These are phyloP conservation scores for Acrocalymma vagum DNA, from an alignment of 2,329 filamentous ascomycete species.

Conservation along the genomic window DNA sequence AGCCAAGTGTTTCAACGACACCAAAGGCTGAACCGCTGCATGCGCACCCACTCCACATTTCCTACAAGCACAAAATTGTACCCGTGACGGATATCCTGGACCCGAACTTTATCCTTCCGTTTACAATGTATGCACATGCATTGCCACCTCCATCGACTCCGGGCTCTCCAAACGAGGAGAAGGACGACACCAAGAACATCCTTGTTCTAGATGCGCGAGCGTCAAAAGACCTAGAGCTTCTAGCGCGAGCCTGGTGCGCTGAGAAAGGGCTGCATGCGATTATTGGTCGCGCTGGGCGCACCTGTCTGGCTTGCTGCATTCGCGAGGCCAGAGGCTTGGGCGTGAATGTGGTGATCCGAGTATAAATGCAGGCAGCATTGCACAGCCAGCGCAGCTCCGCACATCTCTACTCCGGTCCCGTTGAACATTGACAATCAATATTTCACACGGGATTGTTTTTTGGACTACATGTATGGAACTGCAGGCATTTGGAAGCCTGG, in stretches of 20 bases:
- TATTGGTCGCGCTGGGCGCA: constrained; percentile 71
- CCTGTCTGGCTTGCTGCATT: constrained; percentile 77
- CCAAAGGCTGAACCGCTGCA: constrained; percentile 32
- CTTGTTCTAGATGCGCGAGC: constrained; percentile 61
- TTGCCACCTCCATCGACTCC: constrained; percentile 24
- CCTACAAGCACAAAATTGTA: constrained; percentile 47
- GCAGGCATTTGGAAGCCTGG: no score
- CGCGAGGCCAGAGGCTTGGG: constrained; percentile 76
- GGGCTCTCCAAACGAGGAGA: constrained; percentile 17
- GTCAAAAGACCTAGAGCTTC: constrained; percentile 71
- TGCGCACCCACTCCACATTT: constrained; percentile 51
- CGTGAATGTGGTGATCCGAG: constrained; percentile 69
- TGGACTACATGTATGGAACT: no score
- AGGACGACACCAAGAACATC: constrained; percentile 37
- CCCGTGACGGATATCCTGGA: constrained; percentile 42
- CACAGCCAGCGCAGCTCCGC: no score
- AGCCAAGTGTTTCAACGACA: constrained; percentile 11
- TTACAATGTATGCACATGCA: constrained; percentile 25
- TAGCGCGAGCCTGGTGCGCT: constrained; percentile 77
- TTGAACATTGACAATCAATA: not conserved
- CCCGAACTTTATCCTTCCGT: constrained; percentile 33
- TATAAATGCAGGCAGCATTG: no score
- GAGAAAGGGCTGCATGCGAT: constrained; percentile 78
- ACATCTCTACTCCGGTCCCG: no score
- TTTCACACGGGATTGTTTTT: not conserved